phyloP scores from a whole-genome alignment of 2,329 filamentous ascomycete species.

The Exserohilum rostratum region DNA sequence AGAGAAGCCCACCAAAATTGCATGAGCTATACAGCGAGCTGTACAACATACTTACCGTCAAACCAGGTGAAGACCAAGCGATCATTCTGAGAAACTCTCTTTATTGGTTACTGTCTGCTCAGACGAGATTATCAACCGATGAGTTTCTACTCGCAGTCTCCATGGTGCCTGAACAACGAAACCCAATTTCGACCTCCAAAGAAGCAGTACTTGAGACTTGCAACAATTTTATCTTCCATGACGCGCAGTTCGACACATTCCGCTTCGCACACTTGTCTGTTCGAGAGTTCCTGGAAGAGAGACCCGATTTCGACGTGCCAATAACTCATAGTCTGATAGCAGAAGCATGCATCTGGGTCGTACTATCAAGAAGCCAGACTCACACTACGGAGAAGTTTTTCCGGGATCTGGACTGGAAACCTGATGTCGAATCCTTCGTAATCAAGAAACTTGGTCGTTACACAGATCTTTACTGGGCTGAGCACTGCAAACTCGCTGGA shows the following conservation, averaged over 20 bases:
- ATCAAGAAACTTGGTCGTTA: neutral
- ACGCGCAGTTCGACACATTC: slow-evolving; percentile 31
- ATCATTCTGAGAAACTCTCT: neutral
- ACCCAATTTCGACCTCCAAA: neutral
- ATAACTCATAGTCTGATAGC: neutral
- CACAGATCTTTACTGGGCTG: neutral
- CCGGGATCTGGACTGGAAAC: neutral
- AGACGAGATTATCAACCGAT: neutral
- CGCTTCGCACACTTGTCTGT: slow-evolving; percentile 44
- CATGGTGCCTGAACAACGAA: neutral
- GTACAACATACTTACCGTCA: neutral
- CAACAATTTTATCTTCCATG: slow-evolving; percentile 37
- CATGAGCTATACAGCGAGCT: neutral
- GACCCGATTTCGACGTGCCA: slow-evolving; percentile 3
- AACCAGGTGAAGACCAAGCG: neutral
- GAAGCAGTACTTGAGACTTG: slow-evolving; percentile 21
- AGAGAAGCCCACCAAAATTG: neutral
- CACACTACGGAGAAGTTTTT: neutral
- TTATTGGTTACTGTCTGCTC: neutral
- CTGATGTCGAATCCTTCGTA: neutral
- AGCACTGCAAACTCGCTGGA: neutral
- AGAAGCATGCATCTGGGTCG: neutral
- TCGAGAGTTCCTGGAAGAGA: slow-evolving; percentile 33
- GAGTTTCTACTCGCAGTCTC: neutral
- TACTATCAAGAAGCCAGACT: neutral